Conservation (phyloP, 2,329 filamentous ascomycete genomes). For the Fusarium compactum region DNA sequence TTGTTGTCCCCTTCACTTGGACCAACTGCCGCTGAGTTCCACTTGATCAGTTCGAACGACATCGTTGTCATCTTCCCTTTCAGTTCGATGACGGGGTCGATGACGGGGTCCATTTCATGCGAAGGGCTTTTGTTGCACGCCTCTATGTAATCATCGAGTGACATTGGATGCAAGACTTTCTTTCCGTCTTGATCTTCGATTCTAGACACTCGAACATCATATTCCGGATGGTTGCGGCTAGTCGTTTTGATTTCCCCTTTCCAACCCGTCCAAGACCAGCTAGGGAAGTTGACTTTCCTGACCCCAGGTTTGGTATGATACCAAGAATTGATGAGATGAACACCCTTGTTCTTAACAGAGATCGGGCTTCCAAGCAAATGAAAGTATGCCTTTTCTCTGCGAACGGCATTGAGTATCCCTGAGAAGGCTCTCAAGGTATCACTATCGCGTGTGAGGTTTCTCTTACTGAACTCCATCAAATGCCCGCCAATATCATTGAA, state of each 20-base stretch:
- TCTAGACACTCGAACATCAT: fast-evolving
- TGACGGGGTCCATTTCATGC: fast-evolving
- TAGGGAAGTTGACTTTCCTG: fast-evolving
- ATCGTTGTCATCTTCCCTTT: fast-evolving
- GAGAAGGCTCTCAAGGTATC: not conserved
- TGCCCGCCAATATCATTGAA: fast-evolving
- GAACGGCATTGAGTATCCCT: not conserved
- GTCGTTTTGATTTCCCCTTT: not conserved
- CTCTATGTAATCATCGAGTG: not conserved
- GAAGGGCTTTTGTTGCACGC: fast-evolving
- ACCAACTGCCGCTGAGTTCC: fast-evolving
- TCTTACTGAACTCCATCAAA: not conserved
- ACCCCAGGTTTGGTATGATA: fast-evolving
- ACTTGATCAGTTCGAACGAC: not conserved
- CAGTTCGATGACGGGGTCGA: not conserved
- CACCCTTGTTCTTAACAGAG: fast-evolving
- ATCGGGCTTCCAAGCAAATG: not conserved
- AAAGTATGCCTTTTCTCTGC: fast-evolving
- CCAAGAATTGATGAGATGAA: not conserved
- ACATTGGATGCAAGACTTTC: not conserved
- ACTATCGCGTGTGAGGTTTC: fast-evolving
- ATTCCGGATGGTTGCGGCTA: fast-evolving
- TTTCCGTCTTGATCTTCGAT: fast-evolving
- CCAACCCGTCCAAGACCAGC: not conserved
- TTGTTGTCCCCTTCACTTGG: fast-evolving